These are phyloP conservation scores for Melampsora abietis-canadensis DNA, from an alignment of 1,284 basidiomycete genomes.

Conservation along the genomic window DNA sequence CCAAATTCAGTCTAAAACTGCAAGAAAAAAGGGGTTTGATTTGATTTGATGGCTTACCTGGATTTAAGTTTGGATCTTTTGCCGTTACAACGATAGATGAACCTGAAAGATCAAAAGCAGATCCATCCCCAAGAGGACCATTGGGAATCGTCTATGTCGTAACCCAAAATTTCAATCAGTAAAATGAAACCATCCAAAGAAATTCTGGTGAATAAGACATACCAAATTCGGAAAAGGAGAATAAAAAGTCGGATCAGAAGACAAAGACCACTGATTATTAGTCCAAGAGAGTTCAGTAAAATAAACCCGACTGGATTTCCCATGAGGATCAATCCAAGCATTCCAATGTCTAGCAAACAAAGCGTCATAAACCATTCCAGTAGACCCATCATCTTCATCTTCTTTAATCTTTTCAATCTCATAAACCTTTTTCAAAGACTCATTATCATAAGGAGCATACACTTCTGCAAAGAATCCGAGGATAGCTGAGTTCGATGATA, in stretches of 20 bases:
- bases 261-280: not conserved
- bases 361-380: slow-evolving; percentile 28
- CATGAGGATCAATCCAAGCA: slow-evolving; percentile 28
- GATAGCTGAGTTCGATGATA: slow-evolving; percentile 8
- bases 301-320: slow-evolving; percentile 21
- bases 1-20: too few species aligned
- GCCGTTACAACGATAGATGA: slow-evolving; percentile 46
- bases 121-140: slow-evolving; percentile 46
- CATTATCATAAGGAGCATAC: slow-evolving; percentile 30
- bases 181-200: too few species aligned
- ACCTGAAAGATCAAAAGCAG: slow-evolving; percentile 46
- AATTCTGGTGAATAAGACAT: not conserved
- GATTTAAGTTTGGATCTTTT: slow-evolving; percentile 46
- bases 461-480: slow-evolving; percentile 34
- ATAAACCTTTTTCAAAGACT: slow-evolving; percentile 22
- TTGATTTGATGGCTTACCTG: slow-evolving; percentile 13
- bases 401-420: slow-evolving; percentile 12
- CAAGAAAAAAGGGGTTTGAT: not conserved
- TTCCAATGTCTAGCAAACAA: slow-evolving; percentile 37
- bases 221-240: slow-evolving; percentile 29
- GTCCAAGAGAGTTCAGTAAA: slow-evolving; percentile 14
- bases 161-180: not conserved
- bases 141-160: slow-evolving; percentile 45
- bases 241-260: not conserved
- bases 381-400: slow-evolving; percentile 25